These are phyloP conservation scores for Aspergillus vadensis DNA, from an alignment of 2,329 filamentous ascomycete genomes.

Conservation along the genomic window DNA sequence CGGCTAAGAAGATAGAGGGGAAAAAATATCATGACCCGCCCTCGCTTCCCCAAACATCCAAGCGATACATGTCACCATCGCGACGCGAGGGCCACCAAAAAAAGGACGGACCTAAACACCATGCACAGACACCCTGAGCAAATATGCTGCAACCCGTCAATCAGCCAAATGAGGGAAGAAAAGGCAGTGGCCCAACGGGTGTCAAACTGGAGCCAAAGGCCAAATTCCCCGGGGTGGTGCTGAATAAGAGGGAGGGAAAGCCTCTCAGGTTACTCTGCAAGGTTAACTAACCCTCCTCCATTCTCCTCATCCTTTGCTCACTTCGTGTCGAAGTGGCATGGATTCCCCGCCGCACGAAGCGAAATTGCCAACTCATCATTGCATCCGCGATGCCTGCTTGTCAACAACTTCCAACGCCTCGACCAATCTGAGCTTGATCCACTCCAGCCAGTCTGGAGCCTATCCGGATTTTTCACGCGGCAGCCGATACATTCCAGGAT, in stretches of 20 bases:
- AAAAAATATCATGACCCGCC: not conserved
- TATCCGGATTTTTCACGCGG: conserved; percentile 12
- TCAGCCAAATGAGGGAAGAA: conserved; percentile 3
- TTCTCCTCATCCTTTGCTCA: conserved; percentile 10
- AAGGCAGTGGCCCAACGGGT: not conserved
- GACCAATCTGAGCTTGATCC: conserved; percentile 21
- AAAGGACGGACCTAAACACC: conserved; percentile 16
- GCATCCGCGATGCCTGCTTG: conserved; percentile 58
- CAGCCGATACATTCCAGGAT: conserved; percentile 5
- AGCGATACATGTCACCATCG: conserved; percentile 9
- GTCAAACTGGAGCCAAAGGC: too few relatives aligned
- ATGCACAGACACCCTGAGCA: conserved; percentile 17
- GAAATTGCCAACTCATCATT: conserved; percentile 72
- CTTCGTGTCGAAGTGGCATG: conserved; percentile 46
- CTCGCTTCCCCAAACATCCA: not conserved
- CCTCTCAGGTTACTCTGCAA: conserved; percentile 17
- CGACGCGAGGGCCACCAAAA: not conserved
- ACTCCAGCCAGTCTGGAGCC: conserved; percentile 14
- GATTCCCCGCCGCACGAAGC: conserved; percentile 45
- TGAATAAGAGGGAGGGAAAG: conserved; percentile 15
- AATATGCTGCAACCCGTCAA: conserved; percentile 14
- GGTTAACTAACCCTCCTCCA: conserved; percentile 12
- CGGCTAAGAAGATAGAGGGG: too few relatives aligned
- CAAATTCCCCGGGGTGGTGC: conserved; percentile 13
- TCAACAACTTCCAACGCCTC: conserved; percentile 26